These are phyloP conservation scores for Scutellaria minor DNA, from an alignment of 257 asterid genomes.

Conservation along the genomic window DNA sequence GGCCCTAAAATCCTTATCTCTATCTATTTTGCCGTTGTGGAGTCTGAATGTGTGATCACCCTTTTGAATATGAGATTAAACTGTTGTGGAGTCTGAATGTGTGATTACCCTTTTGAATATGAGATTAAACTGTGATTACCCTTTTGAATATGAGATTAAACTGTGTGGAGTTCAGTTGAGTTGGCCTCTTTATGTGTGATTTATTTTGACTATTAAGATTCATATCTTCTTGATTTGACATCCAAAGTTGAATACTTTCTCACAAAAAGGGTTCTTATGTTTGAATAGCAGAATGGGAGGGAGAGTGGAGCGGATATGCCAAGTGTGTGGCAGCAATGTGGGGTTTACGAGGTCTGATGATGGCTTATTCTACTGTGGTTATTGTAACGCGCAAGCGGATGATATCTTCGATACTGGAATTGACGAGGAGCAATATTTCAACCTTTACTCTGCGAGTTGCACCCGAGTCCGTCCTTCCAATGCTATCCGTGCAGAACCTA, in stretches of 20 bases:
- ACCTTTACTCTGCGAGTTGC: conserved; percentile 41
- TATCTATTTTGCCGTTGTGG: too few relatives aligned
- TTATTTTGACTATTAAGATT: too few relatives aligned
- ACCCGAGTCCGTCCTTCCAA: conserved; percentile 42
- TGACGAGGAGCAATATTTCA: conserved; percentile 54
- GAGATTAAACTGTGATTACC: too few relatives aligned
- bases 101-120: too few relatives aligned
- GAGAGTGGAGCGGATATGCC: conserved; percentile 46
- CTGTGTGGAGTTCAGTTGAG: too few relatives aligned
- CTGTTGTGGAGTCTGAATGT: too few relatives aligned
- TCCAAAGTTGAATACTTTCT: background rate
- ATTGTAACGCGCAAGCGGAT: conserved; percentile 63
- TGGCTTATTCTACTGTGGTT: conserved; percentile 60
- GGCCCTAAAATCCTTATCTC: too few relatives aligned
- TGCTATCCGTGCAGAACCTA: conserved; percentile 39
- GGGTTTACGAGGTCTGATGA: conserved; percentile 53
- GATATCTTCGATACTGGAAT: conserved; percentile 54
- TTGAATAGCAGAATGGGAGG: conserved; percentile 42
- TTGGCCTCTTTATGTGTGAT: too few relatives aligned
- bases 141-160: too few relatives aligned
- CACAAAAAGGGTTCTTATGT: background rate
- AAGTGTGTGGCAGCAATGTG: conserved; percentile 46
- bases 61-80: too few relatives aligned
- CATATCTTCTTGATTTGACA: too few relatives aligned
- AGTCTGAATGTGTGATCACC: too few relatives aligned